Evolutionary conservation across 805 yeast species (phyloP).

Genomic region (Novakomyces olei): DNA sequence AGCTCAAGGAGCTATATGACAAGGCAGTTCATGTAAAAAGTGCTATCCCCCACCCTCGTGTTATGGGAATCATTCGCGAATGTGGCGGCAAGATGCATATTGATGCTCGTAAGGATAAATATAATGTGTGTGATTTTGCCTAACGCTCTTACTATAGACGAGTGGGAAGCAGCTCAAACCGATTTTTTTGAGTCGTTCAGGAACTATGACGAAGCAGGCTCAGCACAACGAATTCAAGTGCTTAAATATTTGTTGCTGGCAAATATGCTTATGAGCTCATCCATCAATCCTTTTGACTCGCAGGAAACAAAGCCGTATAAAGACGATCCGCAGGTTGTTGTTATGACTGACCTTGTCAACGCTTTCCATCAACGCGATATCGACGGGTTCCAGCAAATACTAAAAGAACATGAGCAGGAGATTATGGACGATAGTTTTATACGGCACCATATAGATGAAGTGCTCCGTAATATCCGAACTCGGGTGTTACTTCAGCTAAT

Average conservation of each 20-base stretch:
- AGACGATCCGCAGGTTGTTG: constrained; percentile 14
- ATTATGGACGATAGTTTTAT: constrained; percentile 12
- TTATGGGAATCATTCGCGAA: constrained; percentile 53
- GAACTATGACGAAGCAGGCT: constrained; percentile 45
- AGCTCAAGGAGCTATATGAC: constrained; percentile 26
- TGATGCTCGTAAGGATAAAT: constrained; percentile 18
- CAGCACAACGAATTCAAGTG: constrained; percentile 32
- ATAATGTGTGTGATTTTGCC: too few species aligned
- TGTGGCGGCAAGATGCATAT: constrained; percentile 53
- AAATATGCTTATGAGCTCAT: constrained; percentile 33
- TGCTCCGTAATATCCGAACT: constrained; percentile 12
- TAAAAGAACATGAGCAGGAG: constrained; percentile 7
- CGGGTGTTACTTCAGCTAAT: constrained; percentile 14
- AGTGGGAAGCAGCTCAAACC: constrained; percentile 35
- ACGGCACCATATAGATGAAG: constrained; percentile 11
- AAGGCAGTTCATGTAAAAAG: constrained; percentile 28
- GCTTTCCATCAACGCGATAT: constrained; percentile 15
- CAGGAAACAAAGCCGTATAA: constrained; percentile 42
- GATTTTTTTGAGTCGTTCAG: constrained; percentile 35
- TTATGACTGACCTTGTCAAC: constrained; percentile 15
- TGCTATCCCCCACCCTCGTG: constrained; percentile 55
- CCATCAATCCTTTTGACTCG: constrained; percentile 48
- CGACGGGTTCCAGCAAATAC: constrained; percentile 9
- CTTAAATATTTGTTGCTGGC: constrained; percentile 41
- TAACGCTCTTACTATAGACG: constrained; percentile 11